phyloP scores from a whole-genome alignment of 805 yeast genomes.

The Brettanomyces custersianus region DNA sequence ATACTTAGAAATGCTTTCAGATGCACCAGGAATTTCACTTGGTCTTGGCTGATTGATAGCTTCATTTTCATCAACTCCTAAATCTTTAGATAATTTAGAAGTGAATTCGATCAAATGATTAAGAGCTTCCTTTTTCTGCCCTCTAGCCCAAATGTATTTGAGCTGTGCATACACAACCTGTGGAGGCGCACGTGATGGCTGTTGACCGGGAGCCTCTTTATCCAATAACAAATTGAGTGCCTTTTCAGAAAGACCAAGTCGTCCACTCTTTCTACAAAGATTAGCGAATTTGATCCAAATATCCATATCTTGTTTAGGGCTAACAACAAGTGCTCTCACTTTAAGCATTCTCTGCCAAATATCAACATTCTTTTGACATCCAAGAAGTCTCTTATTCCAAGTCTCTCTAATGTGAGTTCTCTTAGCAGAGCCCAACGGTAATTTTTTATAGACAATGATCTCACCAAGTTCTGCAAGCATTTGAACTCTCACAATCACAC shows the following conservation, averaged over 20 bases:
- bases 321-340: constrained; percentile 85
- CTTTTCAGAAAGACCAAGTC: constrained; percentile 87
- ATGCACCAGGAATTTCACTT: constrained; percentile 57
- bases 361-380: constrained; percentile 95
- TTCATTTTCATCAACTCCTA: constrained; percentile 81
- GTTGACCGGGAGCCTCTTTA: constrained; percentile 37
- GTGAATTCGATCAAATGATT: constrained; percentile 84
- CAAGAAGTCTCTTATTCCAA: constrained; percentile 87
- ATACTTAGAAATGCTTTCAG: constrained; percentile 71
- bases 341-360: constrained; percentile 97
- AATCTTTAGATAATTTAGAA: constrained; percentile 78
- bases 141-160: constrained; percentile 95
- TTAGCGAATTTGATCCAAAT: constrained; percentile 98
- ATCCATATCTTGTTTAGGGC: constrained; percentile 93
- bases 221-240: constrained; percentile 74
- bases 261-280: constrained; percentile 86
- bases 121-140: constrained; percentile 79
- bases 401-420: constrained; percentile 75
- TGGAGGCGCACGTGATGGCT: constrained; percentile 75
- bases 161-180: constrained; percentile 95
- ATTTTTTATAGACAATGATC: constrained; percentile 77
- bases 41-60: constrained; percentile 82
- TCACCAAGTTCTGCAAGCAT: constrained; percentile 97
- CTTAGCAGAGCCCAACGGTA: constrained; percentile 77
- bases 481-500: constrained; percentile 93